Evolutionary conservation across 148 eudicot species (phyloP).

Genomic region (Vaccinium darrowii): DNA sequence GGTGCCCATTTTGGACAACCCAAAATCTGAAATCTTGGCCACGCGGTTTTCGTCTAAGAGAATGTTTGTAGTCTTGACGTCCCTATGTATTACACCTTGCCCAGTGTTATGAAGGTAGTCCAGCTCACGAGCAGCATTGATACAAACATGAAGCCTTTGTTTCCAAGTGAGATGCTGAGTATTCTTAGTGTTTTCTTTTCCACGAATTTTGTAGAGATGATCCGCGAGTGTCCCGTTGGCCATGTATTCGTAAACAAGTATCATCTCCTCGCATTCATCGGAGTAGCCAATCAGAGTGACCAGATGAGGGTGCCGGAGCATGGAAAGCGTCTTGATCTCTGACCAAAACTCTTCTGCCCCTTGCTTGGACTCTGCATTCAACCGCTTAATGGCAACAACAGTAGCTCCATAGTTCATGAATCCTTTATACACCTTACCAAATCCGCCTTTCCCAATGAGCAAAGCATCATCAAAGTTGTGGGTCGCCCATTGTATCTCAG

Average conservation of each 20-base stretch:
- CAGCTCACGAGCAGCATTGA: slow-evolving; percentile 23
- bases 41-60: slow-evolving; percentile 15
- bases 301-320: no score
- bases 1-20: slow-evolving; percentile 17
- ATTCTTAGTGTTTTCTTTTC: neutral
- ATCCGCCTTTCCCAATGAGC: no score
- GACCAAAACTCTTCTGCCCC: no score
- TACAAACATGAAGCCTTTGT: slow-evolving; percentile 23
- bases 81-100: neutral
- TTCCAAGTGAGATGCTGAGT: slow-evolving; percentile 23
- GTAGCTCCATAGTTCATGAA: no score
- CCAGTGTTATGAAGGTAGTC: slow-evolving; percentile 23
- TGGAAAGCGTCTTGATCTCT: no score
- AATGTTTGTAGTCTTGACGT: slow-evolving; percentile 19
- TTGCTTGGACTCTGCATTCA: no score
- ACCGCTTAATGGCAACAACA: no score
- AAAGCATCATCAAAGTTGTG: no score
- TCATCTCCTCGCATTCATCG: no score
- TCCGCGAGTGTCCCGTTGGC: slow-evolving; percentile 22
- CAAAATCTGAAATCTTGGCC: slow-evolving; percentile 30
- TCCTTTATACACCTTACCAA: no score
- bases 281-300: no score
- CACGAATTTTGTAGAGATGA: neutral
- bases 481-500: no score
- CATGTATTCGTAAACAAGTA: neutral